phyloP scores from a whole-genome alignment of 495 filamentous ascomycete genomes.

The Haplographium delicatum region DNA sequence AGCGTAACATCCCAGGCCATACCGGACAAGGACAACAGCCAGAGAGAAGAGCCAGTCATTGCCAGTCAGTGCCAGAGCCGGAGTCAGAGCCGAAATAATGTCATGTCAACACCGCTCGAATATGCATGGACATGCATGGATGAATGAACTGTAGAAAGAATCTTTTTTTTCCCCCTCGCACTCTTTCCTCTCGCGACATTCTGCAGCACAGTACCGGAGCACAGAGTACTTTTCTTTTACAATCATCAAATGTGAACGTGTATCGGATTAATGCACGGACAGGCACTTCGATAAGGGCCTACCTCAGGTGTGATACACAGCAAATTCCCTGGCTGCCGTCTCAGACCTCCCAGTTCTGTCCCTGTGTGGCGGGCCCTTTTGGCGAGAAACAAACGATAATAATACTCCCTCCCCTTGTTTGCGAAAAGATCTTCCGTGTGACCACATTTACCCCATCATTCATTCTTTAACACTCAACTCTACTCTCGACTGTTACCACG shows the following conservation, averaged over 20 bases:
- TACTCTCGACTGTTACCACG: not conserved
- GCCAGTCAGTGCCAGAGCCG: no score
- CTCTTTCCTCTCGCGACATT: no score
- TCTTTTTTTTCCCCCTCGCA: no score
- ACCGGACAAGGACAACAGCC: no score
- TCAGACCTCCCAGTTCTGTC: conserved; percentile 8
- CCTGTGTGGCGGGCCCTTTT: conserved; percentile 3
- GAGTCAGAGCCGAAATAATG: no score
- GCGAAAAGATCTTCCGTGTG: conserved; percentile 22
- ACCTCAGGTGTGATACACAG: conserved; percentile 18
- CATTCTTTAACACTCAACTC: not conserved
- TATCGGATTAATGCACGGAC: conserved; percentile 19
- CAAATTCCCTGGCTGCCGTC: conserved; percentile 6
- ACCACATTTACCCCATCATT: conserved; percentile 10
- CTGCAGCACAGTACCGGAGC: no score
- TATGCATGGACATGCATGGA: no score
- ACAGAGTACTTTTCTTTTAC: no score
- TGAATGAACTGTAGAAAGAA: no score
- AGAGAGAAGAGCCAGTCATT: no score
- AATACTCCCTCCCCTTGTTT: conserved; percentile 8
- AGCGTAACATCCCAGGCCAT: no score
- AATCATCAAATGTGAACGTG: conserved; percentile 3
- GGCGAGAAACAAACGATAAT: conserved; percentile 14
- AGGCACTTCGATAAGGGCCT: conserved; percentile 16
- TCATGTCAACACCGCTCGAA: no score